Evolutionary conservation across 306 rosid species (phyloP).

Genomic region (Glycyrrhiza uralensis): DNA sequence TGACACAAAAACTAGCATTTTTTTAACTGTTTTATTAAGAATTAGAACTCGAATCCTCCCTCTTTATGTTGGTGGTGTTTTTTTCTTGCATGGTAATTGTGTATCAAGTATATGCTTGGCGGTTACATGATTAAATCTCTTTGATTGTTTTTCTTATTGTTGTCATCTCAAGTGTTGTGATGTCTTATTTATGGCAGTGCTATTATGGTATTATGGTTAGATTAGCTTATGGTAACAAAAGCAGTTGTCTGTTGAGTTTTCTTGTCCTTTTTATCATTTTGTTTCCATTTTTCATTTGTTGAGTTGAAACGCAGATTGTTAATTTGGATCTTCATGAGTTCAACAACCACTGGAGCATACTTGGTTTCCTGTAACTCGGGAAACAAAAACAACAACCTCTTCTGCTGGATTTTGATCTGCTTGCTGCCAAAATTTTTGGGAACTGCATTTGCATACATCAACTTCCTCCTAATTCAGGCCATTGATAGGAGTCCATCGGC

Average conservation of each 20-base stretch:
- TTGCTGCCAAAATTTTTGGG: conserved; percentile 83
- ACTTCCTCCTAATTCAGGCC: conserved; percentile 74
- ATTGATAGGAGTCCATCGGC: conserved; percentile 77
- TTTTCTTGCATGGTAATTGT: not conserved
- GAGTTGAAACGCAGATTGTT: conserved; percentile 47
- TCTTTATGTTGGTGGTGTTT: not conserved
- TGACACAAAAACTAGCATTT: not conserved
- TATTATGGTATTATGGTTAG: conserved; percentile 2
- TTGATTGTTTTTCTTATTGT: not conserved
- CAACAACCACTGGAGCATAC: conserved; percentile 70
- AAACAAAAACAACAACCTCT: conserved; percentile 79
- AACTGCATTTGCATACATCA: conserved; percentile 69
- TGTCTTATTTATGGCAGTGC: not conserved
- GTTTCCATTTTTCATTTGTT: not conserved
- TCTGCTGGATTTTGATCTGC: conserved; percentile 77
- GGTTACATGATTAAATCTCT: not conserved
- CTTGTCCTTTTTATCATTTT: not conserved
- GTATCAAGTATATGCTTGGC: not conserved
- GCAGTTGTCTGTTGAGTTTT: not conserved
- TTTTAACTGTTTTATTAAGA: not conserved
- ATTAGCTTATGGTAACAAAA: not conserved
- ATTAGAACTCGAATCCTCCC: not conserved
- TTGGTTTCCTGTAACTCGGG: conserved; percentile 94
- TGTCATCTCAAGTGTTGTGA: not conserved
- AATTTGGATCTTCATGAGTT: conserved; percentile 95